Base-by-base conservation (phyloP, 2,329 filamentous ascomycete species). In the Stemphylium vesicarium region DNA sequence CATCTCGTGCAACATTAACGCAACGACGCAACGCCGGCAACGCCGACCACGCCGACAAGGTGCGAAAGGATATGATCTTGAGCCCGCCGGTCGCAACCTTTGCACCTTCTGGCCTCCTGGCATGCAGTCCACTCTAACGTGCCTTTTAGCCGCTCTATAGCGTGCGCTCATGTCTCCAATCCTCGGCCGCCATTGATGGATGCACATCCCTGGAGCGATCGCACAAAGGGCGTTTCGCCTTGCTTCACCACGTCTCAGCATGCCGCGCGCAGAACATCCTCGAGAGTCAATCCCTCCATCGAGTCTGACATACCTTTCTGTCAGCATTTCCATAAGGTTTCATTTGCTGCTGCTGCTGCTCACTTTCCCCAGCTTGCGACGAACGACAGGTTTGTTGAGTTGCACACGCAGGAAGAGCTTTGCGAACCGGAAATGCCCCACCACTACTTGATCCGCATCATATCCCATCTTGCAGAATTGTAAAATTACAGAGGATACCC, bases 171-270 rank as follows among this genome's bases (percentile, higher is more conserved):
- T 35, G 11, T 22, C 13, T 10, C 26, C 13, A 15, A 18, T 22
- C 4, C 20, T 39, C 35, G 18, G 8, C 18, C 39, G 47, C 47
- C 9, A 51, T 38, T 18, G 22, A 31, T 10, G 35, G 12, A 54
- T 36, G 18, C 13, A 38, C 24, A 50, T 45, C 60, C 64, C 36
- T 57, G 62, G 26, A 39, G 44, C 60, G 65, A 68, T 63, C 63
- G 50, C 46, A 50, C 65, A 58, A n/a, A 45, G 41, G 40, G 40
- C 47, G 65, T 68, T 68, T 68, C 60, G 57, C 29, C 10, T 40
- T 20, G 64, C 57, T 59, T 57, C 60, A 60, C 62, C 54, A 47
- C 33, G 62, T 68, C 65, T 63, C 60, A 59, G 53, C 44, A 11
- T 56, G 33, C 51, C 63, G 35, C 36, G 50, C 50, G 31, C 44